These are phyloP conservation scores for Penicillium oxalicum DNA, from an alignment of 2,329 filamentous ascomycete genomes.

Conservation along the genomic window DNA sequence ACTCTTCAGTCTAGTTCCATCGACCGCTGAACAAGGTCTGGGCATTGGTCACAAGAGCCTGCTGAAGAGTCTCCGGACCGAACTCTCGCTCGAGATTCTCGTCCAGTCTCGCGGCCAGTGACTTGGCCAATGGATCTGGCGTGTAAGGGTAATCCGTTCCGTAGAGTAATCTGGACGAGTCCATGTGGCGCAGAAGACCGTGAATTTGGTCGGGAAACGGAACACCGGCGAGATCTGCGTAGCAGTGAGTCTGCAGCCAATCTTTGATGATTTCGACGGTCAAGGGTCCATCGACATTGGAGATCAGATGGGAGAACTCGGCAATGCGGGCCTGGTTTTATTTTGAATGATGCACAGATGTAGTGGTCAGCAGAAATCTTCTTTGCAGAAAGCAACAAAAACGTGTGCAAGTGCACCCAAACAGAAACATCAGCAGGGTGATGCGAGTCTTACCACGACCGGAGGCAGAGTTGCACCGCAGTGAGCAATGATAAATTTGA, in stretches of 20 bases:
- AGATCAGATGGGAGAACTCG: slow-evolving; percentile 12
- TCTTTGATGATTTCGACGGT: slow-evolving; percentile 11
- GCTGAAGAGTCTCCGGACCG: slow-evolving; percentile 1
- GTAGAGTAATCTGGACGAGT: slow-evolving; percentile 45
- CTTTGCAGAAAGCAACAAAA: background rate
- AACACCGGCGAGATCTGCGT: slow-evolving; percentile 50
- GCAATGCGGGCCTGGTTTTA: slow-evolving; percentile 13
- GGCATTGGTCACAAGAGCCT: slow-evolving; percentile 10
- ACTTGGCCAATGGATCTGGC: slow-evolving; percentile 19
- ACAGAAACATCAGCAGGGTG: too few relatives aligned
- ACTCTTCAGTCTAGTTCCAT: too few relatives aligned
- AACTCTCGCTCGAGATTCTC: slow-evolving; percentile 22
- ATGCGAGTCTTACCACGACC: slow-evolving; percentile 4
- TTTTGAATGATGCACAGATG: background rate
- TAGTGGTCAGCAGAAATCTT: background rate
- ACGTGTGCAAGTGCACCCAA: too few relatives aligned
- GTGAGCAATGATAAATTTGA: slow-evolving; percentile 21
- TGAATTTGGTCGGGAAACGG: slow-evolving; percentile 47
- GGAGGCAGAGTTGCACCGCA: slow-evolving; percentile 30
- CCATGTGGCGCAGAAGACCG: slow-evolving; percentile 42
- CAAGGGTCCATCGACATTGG: background rate
- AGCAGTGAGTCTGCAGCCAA: slow-evolving; percentile 38
- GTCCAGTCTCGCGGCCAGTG: slow-evolving; percentile 40
- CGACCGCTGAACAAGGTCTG: slow-evolving; percentile 1
- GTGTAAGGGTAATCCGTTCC: slow-evolving; percentile 52